Evolutionary conservation across 495 filamentous ascomycete species (phyloP).

Genomic region (Trypethelium eluteriae): DNA sequence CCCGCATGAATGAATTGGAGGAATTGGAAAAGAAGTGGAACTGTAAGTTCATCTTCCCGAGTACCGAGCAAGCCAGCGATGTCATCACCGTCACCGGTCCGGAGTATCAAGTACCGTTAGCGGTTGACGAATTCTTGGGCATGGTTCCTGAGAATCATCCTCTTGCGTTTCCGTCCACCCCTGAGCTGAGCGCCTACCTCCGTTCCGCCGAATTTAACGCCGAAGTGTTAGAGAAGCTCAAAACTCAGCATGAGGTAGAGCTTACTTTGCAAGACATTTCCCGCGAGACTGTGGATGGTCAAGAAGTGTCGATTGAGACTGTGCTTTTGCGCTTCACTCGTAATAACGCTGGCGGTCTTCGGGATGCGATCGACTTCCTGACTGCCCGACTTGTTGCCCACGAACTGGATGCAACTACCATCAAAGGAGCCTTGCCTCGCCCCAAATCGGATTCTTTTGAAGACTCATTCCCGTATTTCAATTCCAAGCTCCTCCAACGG

Average conservation of each 20-base stretch:
- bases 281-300: slow-evolving; percentile 28
- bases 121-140: slow-evolving; percentile 88
- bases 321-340: slow-evolving; percentile 75
- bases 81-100: slow-evolving; percentile 90
- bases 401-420: slow-evolving; percentile 72
- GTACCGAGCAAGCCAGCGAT: slow-evolving; percentile 94
- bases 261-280: slow-evolving; percentile 51
- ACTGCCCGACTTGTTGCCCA: slow-evolving; percentile 72
- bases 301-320: slow-evolving; percentile 38
- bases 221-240: slow-evolving; percentile 74
- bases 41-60: slow-evolving; percentile 95
- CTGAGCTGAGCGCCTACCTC: slow-evolving; percentile 68
- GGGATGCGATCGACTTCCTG: slow-evolving; percentile 93
- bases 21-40: slow-evolving; percentile 97
- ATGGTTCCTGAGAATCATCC: slow-evolving; percentile 97
- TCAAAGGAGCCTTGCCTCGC: slow-evolving; percentile 88
- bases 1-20: slow-evolving; percentile 79
- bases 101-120: slow-evolving; percentile 93
- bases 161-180: slow-evolving; percentile 67
- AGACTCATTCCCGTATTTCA: slow-evolving; percentile 90
- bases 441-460: slow-evolving; percentile 99
- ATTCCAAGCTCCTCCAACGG: slow-evolving; percentile 89
- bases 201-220: slow-evolving; percentile 66
- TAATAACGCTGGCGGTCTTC: slow-evolving; percentile 91
- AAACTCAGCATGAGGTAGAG: slow-evolving; percentile 83